Evolutionary conservation across 1,139 yeast genomes (phyloP).

Genomic region (Kodamaea sp.): DNA sequence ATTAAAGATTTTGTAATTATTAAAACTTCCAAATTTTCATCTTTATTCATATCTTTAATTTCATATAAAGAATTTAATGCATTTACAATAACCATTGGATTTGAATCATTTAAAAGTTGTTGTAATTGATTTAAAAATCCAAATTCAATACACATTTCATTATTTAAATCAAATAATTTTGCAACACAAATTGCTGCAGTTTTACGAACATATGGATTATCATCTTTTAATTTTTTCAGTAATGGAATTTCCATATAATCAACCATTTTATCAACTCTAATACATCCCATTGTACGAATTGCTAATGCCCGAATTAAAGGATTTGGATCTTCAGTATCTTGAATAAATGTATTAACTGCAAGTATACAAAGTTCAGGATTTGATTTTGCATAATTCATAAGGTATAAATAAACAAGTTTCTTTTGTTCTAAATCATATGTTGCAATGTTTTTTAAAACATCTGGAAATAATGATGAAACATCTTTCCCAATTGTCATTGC

Average conservation of each 20-base stretch:
- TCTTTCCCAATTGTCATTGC: conserved; percentile 99
- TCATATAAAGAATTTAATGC: conserved; percentile 85
- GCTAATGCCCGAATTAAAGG: conserved; percentile 96
- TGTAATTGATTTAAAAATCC: conserved; percentile 76
- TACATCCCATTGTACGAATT: conserved; percentile 97
- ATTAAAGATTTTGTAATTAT: conserved; percentile 45
- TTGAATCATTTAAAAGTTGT: conserved; percentile 74
- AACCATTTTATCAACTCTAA: conserved; percentile 90
- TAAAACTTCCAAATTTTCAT: conserved; percentile 46
- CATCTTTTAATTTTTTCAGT: conserved; percentile 80
- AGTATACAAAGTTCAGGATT: conserved; percentile 94
- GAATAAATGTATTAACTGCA: conserved; percentile 96
- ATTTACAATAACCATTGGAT: conserved; percentile 97
- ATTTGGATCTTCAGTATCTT: conserved; percentile 95
- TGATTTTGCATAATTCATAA: conserved; percentile 95
- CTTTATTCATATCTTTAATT: conserved; percentile 58
- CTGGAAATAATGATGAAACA: conserved; percentile 92
- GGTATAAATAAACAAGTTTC: conserved; percentile 87
- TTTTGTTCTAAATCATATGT: conserved; percentile 96
- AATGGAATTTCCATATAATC: conserved; percentile 93
- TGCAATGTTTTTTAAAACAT: conserved; percentile 92
- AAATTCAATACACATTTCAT: conserved; percentile 76
- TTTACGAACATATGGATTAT: conserved; percentile 94
- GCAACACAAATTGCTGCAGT: conserved; percentile 98
- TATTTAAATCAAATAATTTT: conserved; percentile 83